These are phyloP conservation scores for Galerina sulciceps DNA, from an alignment of 768 basidiomycete species.

Conservation along the genomic window DNA sequence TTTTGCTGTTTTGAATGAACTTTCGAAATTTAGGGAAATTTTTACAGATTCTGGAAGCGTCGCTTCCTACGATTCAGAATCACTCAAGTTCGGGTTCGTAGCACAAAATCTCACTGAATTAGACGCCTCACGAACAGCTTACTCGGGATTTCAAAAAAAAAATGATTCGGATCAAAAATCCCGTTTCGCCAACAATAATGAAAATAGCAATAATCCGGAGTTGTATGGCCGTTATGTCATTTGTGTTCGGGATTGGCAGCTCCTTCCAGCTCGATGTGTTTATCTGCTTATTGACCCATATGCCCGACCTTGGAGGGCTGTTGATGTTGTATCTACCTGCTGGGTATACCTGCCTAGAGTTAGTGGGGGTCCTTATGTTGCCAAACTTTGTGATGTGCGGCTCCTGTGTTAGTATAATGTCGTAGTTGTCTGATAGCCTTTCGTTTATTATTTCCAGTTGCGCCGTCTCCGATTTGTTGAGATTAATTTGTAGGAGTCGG, in stretches of 20 bases:
- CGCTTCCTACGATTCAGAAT: too few species aligned
- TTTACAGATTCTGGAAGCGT: too few species aligned
- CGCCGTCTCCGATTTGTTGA: slow-evolving; percentile 20
- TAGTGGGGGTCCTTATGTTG: slow-evolving; percentile 17
- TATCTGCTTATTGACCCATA: slow-evolving; percentile 10
- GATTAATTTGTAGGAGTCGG: slow-evolving; percentile 14
- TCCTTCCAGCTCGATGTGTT: slow-evolving; percentile 19
- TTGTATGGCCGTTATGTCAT: slow-evolving; percentile 26
- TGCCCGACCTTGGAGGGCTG: slow-evolving; percentile 13
- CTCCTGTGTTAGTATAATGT: slow-evolving; percentile 24
- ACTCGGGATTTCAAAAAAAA: too few species aligned
- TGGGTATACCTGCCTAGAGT: slow-evolving; percentile 23
- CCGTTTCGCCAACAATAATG: too few species aligned
- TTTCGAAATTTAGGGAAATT: too few species aligned
- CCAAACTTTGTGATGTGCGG: slow-evolving; percentile 13
- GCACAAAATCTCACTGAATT: too few species aligned
- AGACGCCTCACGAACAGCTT: too few species aligned
- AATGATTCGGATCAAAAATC: too few species aligned
- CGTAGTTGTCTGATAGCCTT: slow-evolving; percentile 1
- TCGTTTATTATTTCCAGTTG: slow-evolving; percentile 21
- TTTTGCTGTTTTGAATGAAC: too few species aligned
- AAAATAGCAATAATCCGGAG: too few species aligned
- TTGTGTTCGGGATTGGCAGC: slow-evolving; percentile 17
- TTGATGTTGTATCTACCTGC: background rate
- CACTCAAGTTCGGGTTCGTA: too few species aligned